Conservation (phyloP, 257 asterid species). For the Scutellaria galericulata region DNA sequence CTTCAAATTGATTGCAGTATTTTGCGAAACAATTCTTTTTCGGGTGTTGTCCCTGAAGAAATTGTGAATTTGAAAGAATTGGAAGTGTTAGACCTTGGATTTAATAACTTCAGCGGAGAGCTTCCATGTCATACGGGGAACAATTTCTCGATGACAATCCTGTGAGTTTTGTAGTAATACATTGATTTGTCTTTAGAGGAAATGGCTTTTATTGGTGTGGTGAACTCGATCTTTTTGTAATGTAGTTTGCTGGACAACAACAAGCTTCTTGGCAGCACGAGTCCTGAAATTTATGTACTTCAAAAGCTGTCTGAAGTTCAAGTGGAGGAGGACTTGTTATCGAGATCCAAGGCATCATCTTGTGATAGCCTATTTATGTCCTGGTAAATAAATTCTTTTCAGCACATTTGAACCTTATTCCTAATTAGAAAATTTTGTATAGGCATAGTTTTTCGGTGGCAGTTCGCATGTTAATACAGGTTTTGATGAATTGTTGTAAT, state of each 20-base stretch:
- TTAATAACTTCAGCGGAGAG: conserved; percentile 78
- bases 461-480: conserved; percentile 11
- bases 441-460: not conserved
- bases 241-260: conserved; percentile 86
- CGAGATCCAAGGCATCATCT: conserved; percentile 37
- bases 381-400: conserved; percentile 45
- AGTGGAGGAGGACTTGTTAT: conserved; percentile 50
- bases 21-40: conserved; percentile 82
- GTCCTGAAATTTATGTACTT: conserved; percentile 57
- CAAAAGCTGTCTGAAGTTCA: conserved; percentile 64
- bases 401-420: not conserved
- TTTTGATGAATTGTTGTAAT: not conserved
- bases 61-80: conserved; percentile 59
- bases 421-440: conserved; percentile 1
- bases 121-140: conserved; percentile 62
- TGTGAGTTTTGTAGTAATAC: conserved; percentile 51
- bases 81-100: conserved; percentile 81
- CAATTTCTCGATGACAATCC: conserved; percentile 53
- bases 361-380: conserved; percentile 40
- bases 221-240: conserved; percentile 18
- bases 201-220: conserved; percentile 24
- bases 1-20: conserved; percentile 50
- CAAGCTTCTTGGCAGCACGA: conserved; percentile 43
- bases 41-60: conserved; percentile 72
- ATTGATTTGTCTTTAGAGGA: conserved; percentile 15